Conservation (phyloP, 2,329 filamentous ascomycete genomes). For the Fusarium illudens region DNA sequence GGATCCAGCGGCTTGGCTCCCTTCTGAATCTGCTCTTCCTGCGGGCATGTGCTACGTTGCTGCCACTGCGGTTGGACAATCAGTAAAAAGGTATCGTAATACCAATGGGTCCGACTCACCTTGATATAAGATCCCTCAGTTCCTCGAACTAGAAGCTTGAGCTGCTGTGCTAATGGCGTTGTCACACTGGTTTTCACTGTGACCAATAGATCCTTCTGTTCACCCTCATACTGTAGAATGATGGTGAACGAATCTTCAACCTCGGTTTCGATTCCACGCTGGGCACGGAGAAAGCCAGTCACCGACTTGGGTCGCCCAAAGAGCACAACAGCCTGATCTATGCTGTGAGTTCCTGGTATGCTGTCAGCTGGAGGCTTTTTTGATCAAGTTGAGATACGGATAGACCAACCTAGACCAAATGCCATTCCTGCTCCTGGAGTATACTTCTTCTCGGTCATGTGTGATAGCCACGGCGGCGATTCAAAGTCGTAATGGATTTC, state of each 20-base stretch:
- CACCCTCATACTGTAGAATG: conserved; percentile 63
- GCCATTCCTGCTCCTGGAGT: conserved; percentile 52
- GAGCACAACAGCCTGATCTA: conserved; percentile 32
- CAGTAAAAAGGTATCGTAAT: accelerated
- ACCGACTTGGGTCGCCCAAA: conserved; percentile 31
- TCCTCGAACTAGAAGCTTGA: conserved; percentile 30
- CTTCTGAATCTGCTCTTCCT: conserved; percentile 33
- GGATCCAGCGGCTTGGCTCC: conserved; percentile 24
- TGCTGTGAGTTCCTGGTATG: conserved; percentile 30
- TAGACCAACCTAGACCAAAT: conserved; percentile 50
- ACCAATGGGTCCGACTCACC: background rate
- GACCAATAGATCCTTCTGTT: conserved; percentile 44
- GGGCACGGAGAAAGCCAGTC: conserved; percentile 34
- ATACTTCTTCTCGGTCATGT: conserved; percentile 46
- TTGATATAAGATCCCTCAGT: conserved; percentile 37
- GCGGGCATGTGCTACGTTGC: conserved; percentile 46
- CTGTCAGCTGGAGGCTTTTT: background rate
- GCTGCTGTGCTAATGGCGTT: conserved; percentile 28
- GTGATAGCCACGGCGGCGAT: conserved; percentile 49
- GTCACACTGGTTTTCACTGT: conserved; percentile 32
- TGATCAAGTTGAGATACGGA: background rate
- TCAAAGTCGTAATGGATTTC: conserved; percentile 72
- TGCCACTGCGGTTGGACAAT: conserved; percentile 61
- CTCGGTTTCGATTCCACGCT: conserved; percentile 33
- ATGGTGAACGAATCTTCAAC: conserved; percentile 63